phyloP scores from a whole-genome alignment of 495 filamentous ascomycete genomes.

The Darksidea phi region DNA sequence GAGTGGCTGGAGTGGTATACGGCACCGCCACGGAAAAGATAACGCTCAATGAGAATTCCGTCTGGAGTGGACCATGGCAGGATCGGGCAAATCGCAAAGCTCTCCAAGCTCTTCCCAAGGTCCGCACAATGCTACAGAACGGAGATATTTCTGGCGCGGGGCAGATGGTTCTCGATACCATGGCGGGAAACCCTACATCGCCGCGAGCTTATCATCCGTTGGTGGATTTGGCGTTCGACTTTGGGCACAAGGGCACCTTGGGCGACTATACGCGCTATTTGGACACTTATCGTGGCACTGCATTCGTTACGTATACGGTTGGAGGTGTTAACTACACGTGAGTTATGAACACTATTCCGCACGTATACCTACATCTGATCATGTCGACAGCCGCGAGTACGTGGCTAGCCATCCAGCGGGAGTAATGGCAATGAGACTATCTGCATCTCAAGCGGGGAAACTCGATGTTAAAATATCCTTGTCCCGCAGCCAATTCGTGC shows the following conservation, averaged over 20 bases:
- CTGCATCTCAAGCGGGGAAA: slow-evolving; percentile 35
- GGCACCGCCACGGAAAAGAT: slow-evolving; percentile 51
- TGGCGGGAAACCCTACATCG: slow-evolving; percentile 49
- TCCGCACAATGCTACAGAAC: slow-evolving; percentile 47
- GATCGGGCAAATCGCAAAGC: slow-evolving; percentile 45
- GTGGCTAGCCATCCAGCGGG: slow-evolving; percentile 47
- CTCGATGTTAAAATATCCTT: slow-evolving; percentile 47
- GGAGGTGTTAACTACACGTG: slow-evolving; percentile 43
- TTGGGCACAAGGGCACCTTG: slow-evolving; percentile 41
- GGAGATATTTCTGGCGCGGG: slow-evolving; percentile 49
- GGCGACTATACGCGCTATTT: slow-evolving; percentile 49
- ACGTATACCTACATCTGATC: no score
- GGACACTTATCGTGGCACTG: slow-evolving; percentile 32
- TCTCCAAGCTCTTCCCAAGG: slow-evolving; percentile 42
- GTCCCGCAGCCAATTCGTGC: slow-evolving; percentile 25
- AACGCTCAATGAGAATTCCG: slow-evolving; percentile 55
- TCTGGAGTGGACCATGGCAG: slow-evolving; percentile 54
- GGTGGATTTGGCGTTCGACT: slow-evolving; percentile 49
- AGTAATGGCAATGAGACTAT: slow-evolving; percentile 48
- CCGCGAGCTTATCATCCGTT: slow-evolving; percentile 53
- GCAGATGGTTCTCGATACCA: slow-evolving; percentile 43
- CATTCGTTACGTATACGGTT: slow-evolving; percentile 38
- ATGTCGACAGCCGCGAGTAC: slow-evolving; percentile 39
- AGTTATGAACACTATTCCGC: no score
- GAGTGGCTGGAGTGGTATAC: slow-evolving; percentile 53